Conservation (phyloP, 2,329 filamentous ascomycete species). For the Neurospora sp. region DNA sequence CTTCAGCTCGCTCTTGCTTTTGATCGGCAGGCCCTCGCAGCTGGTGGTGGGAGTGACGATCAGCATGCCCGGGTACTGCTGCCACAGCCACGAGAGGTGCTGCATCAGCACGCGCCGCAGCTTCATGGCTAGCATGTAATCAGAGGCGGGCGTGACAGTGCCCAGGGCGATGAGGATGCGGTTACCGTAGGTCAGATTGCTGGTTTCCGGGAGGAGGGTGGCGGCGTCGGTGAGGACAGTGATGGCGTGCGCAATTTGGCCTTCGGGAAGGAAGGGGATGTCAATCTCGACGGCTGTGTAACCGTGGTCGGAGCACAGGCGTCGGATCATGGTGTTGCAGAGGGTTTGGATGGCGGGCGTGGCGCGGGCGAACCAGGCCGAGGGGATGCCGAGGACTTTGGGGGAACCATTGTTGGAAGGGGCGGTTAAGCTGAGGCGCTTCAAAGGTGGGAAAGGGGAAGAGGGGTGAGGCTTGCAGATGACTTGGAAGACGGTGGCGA, state of each 20-base stretch:
- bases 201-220: slow-evolving; percentile 35
- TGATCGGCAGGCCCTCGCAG: slow-evolving; percentile 36
- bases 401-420: slow-evolving; percentile 8
- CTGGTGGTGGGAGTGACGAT: slow-evolving; percentile 61
- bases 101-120: slow-evolving; percentile 60
- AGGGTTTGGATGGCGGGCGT: slow-evolving; percentile 32
- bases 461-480: slow-evolving; percentile 54
- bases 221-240: slow-evolving; percentile 59
- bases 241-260: slow-evolving; percentile 62
- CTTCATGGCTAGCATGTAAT: slow-evolving; percentile 61
- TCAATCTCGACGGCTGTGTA: slow-evolving; percentile 46
- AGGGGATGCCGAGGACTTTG: slow-evolving; percentile 53
- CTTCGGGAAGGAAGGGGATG: slow-evolving; percentile 50
- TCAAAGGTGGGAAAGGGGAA: slow-evolving; percentile 40
- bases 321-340: slow-evolving; percentile 35
- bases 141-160: slow-evolving; percentile 50
- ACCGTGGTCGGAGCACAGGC: slow-evolving; percentile 40
- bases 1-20: slow-evolving; percentile 24
- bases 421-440: slow-evolving; percentile 18
- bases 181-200: slow-evolving; percentile 49
- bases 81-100: slow-evolving; percentile 60
- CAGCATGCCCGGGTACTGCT: slow-evolving; percentile 55
- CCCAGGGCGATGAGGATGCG: slow-evolving; percentile 58
- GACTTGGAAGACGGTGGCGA: slow-evolving; percentile 55
- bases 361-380: slow-evolving; percentile 50